Evolutionary conservation across 352 stramenopile species (phyloP).

Genomic region (Phytophthora megakarya): DNA sequence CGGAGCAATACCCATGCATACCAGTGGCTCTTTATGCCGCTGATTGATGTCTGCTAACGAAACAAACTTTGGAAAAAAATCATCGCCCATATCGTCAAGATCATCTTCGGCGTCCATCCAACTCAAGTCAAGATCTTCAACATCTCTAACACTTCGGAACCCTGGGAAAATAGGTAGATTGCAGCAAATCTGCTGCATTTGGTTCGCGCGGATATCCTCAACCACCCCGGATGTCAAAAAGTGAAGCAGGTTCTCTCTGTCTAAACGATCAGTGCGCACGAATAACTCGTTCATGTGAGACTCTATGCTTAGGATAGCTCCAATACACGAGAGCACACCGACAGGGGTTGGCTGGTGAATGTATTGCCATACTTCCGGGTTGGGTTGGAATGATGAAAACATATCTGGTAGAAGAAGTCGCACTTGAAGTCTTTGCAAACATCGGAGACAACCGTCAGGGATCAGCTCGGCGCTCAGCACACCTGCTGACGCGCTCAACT

Average conservation of each 20-base stretch:
- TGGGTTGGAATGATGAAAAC: constrained; percentile 56
- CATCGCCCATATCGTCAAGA: constrained; percentile 13
- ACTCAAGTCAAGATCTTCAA: constrained; percentile 27
- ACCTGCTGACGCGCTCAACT: constrained; percentile 46
- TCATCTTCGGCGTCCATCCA: constrained; percentile 28
- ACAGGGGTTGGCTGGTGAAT: constrained; percentile 71
- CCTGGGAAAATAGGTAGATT: constrained; percentile 64
- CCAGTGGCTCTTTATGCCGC: constrained; percentile 21
- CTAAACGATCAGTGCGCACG: constrained; percentile 19
- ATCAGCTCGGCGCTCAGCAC: constrained; percentile 65
- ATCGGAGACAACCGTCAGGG: constrained; percentile 41
- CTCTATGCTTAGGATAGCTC: constrained; percentile 17
- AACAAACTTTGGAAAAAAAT: constrained; percentile 34
- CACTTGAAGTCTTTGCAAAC: constrained; percentile 55
- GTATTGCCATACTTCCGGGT: constrained; percentile 70
- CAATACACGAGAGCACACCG: constrained; percentile 57
- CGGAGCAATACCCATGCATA: constrained; percentile 50
- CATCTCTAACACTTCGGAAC: constrained; percentile 16
- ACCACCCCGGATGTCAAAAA: constrained; percentile 51
- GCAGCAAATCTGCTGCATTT: constrained; percentile 41
- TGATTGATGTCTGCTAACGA: constrained; percentile 30
- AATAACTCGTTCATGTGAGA: constrained; percentile 20
- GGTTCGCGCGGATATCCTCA: constrained; percentile 39
- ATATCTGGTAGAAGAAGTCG: constrained; percentile 60
- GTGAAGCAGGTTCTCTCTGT: constrained; percentile 46